Conservation (phyloP, 75 land plant genomes). For the Azolla pinnata region DNA sequence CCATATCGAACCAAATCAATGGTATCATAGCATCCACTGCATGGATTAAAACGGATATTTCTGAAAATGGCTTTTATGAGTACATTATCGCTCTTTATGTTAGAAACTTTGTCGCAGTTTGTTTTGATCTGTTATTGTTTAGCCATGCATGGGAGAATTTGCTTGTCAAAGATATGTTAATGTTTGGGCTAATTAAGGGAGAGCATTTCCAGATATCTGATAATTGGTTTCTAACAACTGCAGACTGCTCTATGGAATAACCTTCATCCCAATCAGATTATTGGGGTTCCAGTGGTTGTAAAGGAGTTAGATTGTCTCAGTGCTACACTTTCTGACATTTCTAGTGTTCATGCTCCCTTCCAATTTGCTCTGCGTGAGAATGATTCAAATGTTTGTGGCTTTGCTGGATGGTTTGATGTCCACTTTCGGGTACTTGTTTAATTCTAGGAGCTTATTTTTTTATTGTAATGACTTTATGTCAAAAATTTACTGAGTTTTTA, state of each 20-base stretch:
- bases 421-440: constrained; percentile 53
- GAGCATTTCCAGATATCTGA: too few relatives aligned
- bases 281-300: constrained; percentile 58
- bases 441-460: neutral
- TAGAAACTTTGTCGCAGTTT: too few relatives aligned
- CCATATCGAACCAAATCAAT: too few relatives aligned
- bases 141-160: too few relatives aligned
- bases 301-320: constrained; percentile 82
- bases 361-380: constrained; percentile 30
- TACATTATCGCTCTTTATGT: too few relatives aligned
- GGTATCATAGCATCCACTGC: too few relatives aligned
- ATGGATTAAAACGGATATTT: too few relatives aligned
- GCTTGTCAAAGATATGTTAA: neutral
- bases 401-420: constrained; percentile 98
- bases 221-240: too few relatives aligned
- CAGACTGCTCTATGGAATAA: constrained; percentile 95
- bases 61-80: too few relatives aligned
- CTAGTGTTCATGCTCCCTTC: constrained; percentile 35
- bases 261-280: constrained; percentile 72
- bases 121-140: too few relatives aligned
- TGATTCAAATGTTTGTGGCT: constrained; percentile 49
- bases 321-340: constrained; percentile 58
- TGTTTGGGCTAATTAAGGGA: neutral
- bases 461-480: neutral
- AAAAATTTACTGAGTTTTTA: neutral